These are phyloP conservation scores for Yamadazyma blattariae DNA, from an alignment of 1,139 yeast species.

Conservation along the genomic window DNA sequence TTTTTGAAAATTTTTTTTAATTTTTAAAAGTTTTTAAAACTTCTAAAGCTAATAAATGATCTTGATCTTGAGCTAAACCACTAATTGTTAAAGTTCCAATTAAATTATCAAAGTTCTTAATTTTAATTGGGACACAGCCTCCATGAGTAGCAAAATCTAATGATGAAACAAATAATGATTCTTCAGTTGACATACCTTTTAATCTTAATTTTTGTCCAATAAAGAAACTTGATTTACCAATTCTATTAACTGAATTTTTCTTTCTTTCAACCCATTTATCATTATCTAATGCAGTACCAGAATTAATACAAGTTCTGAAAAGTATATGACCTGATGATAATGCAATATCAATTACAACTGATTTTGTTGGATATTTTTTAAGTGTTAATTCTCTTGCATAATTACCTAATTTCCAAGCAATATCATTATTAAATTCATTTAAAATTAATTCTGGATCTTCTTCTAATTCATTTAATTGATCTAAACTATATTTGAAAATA, in stretches of 20 bases:
- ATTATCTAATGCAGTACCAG: constrained; percentile 48
- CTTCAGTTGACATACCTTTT: constrained; percentile 29
- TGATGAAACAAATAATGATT: constrained; percentile 40
- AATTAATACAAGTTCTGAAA: constrained; percentile 48
- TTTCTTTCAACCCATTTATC: constrained; percentile 60
- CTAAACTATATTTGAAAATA: constrained; percentile 9
- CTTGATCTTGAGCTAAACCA: constrained; percentile 52
- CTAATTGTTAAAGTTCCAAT: constrained; percentile 59
- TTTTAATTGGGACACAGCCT: constrained; percentile 57
- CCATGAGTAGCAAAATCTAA: constrained; percentile 60
- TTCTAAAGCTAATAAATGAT: constrained; percentile 40
- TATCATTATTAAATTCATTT: constrained; percentile 23
- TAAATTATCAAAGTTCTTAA: constrained; percentile 41
- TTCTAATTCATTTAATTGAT: constrained; percentile 17
- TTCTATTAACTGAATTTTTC: constrained; percentile 48
- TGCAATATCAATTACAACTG: constrained; percentile 53
- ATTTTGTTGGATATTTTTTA: constrained; percentile 15
- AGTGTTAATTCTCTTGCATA: constrained; percentile 27
- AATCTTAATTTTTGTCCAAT: constrained; percentile 47
- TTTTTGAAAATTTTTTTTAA: no score
- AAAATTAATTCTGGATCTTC: constrained; percentile 17
- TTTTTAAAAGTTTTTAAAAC: constrained; percentile 6
- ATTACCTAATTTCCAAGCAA: constrained; percentile 38
- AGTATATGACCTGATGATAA: constrained; percentile 48
- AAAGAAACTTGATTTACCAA: constrained; percentile 51